Base-by-base conservation (phyloP, 805 yeast species). In the Cyberlindnera veronae region DNA sequence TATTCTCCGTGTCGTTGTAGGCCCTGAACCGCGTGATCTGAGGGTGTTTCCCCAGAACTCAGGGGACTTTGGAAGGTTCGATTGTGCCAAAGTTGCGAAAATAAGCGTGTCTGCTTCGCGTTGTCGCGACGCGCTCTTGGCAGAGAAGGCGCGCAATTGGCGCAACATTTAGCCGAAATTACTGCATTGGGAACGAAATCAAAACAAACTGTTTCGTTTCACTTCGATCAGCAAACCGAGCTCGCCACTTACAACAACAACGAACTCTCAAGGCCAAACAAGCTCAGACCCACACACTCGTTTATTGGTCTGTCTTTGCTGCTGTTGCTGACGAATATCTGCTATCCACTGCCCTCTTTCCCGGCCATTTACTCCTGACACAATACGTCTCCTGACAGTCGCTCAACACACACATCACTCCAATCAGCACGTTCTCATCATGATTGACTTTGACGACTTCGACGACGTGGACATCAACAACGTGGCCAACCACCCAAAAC, bases 391-490 rank as follows among this genome's bases (percentile, higher is more conserved):
- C n/a, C n/a, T n/a, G n/a, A n/a, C n/a, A n/a, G n/a, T n/a, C n/a
- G n/a, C n/a, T n/a, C n/a, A n/a, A n/a, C n/a, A n/a, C n/a, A n/a
- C n/a, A n/a, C n/a, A n/a, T n/a, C n/a, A n/a, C n/a, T n/a, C n/a
- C n/a, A n/a, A n/a, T n/a, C 24, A 12, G 7, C 37, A 26, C 16
- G 32, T n/a, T 6, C 14, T 15, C 28, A 23, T 13, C 13, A 34
- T 29, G 30, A 13, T 19, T 10, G 41, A 38, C 29, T 16, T 21
- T 24, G 46, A 50, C 12, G 44, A 29, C 15, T 51, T 51, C 35
- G 52, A 50, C 22, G 56, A 52, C 20, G 45, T 52, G 11, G 54
- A 50, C 16, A 50, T 52, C 33, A 44, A 46, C 34, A 15, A 26
- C 12, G 44, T 48, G 13, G 32, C 44, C 2, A 43, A 16, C 21